Conservation (phyloP, 257 asterid genomes). For the Linderniella brevidens region DNA sequence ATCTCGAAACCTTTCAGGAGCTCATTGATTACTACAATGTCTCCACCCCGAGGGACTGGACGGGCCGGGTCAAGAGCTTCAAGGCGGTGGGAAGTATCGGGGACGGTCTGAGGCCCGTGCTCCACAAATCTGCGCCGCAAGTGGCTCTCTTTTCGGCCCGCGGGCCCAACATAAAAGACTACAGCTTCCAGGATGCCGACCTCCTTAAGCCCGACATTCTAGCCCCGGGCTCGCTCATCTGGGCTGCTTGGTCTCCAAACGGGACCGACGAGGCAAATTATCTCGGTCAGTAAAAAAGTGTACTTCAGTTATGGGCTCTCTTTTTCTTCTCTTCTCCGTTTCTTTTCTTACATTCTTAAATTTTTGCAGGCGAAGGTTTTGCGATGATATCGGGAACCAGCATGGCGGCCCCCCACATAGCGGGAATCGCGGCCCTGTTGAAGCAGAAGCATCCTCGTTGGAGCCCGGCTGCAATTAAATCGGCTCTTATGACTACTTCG, state of each 20-base stretch:
- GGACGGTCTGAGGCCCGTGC: constrained; percentile 71
- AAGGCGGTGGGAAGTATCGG: constrained; percentile 78
- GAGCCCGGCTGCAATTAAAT: constrained; percentile 77
- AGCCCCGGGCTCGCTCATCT: constrained; percentile 94
- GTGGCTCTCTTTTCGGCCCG: constrained; percentile 94
- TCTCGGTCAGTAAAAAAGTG: constrained; percentile 28
- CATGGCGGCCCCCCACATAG: constrained; percentile 83
- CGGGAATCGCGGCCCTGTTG: constrained; percentile 74
- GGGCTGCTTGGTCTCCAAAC: constrained; percentile 99
- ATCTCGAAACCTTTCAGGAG: constrained; percentile 21
- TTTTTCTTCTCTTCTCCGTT: not conserved
- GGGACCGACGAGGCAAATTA: constrained; percentile 94
- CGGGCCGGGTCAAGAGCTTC: constrained; percentile 86
- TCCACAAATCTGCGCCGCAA: constrained; percentile 91
- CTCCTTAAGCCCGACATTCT: constrained; percentile 91
- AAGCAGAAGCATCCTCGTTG: constrained; percentile 71
- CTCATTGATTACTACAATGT: constrained; percentile 78
- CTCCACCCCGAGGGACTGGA: constrained; percentile 87
- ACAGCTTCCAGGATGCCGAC: constrained; percentile 90
- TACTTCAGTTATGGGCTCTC: not conserved
- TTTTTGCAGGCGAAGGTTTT: constrained; percentile 47
- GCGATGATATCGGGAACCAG: constrained; percentile 78
- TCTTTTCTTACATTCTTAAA: no score
- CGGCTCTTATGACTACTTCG: constrained; percentile 70
- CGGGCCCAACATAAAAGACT: constrained; percentile 92